phyloP scores from a whole-genome alignment of 2,329 filamentous ascomycete species.

The Pseudocercospora pini-densiflorae region DNA sequence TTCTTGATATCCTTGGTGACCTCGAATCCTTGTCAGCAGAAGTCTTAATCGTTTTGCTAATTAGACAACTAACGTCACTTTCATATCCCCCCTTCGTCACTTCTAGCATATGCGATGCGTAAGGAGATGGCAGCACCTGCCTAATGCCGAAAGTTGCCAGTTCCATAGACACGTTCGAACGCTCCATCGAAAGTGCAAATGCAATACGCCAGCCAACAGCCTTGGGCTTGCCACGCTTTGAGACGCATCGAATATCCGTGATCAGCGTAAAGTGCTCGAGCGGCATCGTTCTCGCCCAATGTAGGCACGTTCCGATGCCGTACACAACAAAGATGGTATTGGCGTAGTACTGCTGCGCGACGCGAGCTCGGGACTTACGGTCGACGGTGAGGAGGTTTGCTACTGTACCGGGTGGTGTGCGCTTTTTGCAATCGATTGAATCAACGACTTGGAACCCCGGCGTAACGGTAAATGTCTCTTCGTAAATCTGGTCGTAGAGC shows the following conservation, averaged over 20 bases:
- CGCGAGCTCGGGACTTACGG: not conserved
- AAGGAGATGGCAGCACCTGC: no score
- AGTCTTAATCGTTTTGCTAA: no score
- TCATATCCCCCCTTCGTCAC: not conserved
- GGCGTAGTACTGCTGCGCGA: no score
- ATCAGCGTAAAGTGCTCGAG: not conserved
- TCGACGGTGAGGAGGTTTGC: not conserved
- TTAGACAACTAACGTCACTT: not conserved
- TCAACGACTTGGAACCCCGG: not conserved
- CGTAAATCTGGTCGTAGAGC: not conserved
- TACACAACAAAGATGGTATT: not conserved
- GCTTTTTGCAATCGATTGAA: no score
- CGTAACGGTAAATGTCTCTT: not conserved
- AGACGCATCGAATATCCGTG: not conserved
- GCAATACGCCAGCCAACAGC: no score
- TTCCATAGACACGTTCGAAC: no score
- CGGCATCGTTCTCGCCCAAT: not conserved
- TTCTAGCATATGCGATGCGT: no score
- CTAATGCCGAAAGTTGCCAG: no score
- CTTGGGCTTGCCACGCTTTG: no score
- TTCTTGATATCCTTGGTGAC: not conserved
- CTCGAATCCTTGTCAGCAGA: not conserved
- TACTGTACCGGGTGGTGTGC: no score
- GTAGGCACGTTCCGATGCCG: not conserved
- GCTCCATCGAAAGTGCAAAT: no score